A percentile compares a stretch with the other conserved stretches of the same genome.
These are phyloP conservation scores for Argentina anserina DNA, from an alignment of 306 rosid genomes.

Conservation along the genomic window DNA sequence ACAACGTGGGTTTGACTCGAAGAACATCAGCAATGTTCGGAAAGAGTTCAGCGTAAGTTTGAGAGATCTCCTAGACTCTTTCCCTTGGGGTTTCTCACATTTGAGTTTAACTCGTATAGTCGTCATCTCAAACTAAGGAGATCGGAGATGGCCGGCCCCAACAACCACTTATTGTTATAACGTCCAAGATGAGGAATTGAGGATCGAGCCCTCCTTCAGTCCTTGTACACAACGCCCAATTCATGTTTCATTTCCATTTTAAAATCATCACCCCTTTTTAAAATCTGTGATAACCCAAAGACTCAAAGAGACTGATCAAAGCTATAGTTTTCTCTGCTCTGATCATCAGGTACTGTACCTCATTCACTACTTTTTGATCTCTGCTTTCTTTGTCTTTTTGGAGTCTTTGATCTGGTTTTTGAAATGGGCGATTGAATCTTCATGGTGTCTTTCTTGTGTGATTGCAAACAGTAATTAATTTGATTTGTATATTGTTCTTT, in stretches of 20 bases:
- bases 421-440: conserved; percentile 7
- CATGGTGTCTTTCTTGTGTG: not conserved
- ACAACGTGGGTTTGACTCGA: too few species aligned
- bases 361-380: not conserved
- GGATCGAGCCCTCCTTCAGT: not conserved
- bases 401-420: not conserved
- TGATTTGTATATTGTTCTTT: not conserved
- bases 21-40: too few species aligned
- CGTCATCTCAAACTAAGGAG: not conserved
- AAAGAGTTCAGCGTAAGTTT: not conserved
- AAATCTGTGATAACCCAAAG: not conserved
- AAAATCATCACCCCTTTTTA: not conserved
- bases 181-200: too few species aligned
- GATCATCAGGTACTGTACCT: conserved; percentile 24
- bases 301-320: conserved; percentile 1
- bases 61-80: conserved; percentile 3
- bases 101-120: not conserved
- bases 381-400: not conserved
- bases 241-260: not conserved
- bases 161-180: not conserved
- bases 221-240: not conserved
- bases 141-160: not conserved
- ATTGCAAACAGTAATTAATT: not conserved
- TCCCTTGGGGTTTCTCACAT: not conserved
- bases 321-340: not conserved